phyloP scores from a whole-genome alignment of 139 green algal genomes.

The Chlamydomonas schloesseri region DNA sequence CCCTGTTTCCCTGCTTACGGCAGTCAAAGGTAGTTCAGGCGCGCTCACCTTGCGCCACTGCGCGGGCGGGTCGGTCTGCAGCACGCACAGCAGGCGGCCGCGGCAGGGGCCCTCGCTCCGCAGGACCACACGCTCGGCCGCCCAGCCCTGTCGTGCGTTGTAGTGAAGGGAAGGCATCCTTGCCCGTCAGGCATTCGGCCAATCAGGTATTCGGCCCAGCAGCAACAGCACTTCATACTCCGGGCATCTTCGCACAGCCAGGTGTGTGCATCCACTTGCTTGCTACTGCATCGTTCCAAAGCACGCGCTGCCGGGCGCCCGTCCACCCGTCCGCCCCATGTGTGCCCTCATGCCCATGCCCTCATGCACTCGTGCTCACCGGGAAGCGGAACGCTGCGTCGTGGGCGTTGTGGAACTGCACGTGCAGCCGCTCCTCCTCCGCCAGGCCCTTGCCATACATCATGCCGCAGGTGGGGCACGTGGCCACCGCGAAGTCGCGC shows the following conservation, averaged over 20 bases:
- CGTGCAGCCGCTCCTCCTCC: conserved; percentile 38
- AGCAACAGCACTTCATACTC: not conserved
- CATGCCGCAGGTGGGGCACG: conserved; percentile 45
- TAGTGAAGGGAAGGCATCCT: too few relatives aligned
- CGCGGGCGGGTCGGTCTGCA: not conserved
- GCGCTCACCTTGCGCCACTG: conserved; percentile 37
- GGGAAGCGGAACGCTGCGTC: conserved; percentile 11
- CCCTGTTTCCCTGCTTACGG: too few relatives aligned
- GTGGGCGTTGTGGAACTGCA: conserved; percentile 23
- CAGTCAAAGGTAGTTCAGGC: too few relatives aligned
- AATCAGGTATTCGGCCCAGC: not conserved
- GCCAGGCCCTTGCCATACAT: conserved; percentile 42
- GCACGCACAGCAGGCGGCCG: conserved; percentile 8
- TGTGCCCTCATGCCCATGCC: too few relatives aligned
- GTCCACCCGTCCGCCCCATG: too few relatives aligned
- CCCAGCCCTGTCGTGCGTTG: conserved; percentile 14
- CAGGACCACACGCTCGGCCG: conserved; percentile 34
- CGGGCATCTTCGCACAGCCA: too few relatives aligned
- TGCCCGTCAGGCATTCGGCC: not conserved
- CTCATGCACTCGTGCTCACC: too few relatives aligned
- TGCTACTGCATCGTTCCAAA: too few relatives aligned
- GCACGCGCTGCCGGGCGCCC: too few relatives aligned
- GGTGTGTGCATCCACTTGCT: too few relatives aligned
- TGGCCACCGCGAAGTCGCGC: conserved; percentile 34
- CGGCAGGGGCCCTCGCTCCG: not conserved